phyloP scores from a whole-genome alignment of 129 eudicot genomes.

The Heracleum sosnowskyi region DNA sequence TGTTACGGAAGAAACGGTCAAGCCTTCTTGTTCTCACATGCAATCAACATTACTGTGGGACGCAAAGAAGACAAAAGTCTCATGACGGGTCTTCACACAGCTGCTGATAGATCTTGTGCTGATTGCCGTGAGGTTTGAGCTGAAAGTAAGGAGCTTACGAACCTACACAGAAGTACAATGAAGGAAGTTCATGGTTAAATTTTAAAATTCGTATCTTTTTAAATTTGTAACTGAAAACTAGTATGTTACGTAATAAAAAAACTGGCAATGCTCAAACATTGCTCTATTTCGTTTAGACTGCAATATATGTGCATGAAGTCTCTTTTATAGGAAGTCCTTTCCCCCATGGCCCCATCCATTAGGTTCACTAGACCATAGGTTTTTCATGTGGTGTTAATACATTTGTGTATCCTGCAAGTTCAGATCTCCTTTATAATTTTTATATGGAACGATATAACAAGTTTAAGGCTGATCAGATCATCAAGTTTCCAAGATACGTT shows the following conservation, averaged over 20 bases:
- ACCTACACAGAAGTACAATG: constrained; percentile 70
- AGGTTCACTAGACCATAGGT: background rate
- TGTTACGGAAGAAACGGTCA: constrained; percentile 53
- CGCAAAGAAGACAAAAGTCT: constrained; percentile 63
- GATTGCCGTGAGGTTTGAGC: constrained; percentile 67
- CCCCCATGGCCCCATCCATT: too few relatives aligned
- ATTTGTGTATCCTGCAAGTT: background rate
- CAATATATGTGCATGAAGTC: constrained; percentile 21
- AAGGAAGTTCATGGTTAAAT: too few relatives aligned
- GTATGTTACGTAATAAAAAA: too few relatives aligned
- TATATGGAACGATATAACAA: too few relatives aligned
- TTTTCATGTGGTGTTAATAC: constrained; percentile 1
- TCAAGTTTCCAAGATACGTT: constrained; percentile 19
- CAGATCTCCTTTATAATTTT: background rate
- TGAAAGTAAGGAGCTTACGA: constrained; percentile 88
- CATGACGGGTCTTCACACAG: constrained; percentile 83
- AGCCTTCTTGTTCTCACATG: constrained; percentile 80
- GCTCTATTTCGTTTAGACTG: constrained; percentile 10
- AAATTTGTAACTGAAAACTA: too few relatives aligned
- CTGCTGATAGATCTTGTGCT: constrained; percentile 64
- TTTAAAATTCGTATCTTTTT: too few relatives aligned
- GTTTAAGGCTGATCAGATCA: constrained; percentile 8
- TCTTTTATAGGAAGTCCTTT: constrained; percentile 1
- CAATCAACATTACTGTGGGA: constrained; percentile 53
- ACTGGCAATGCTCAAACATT: constrained; percentile 7